Evolutionary conservation across 2,329 filamentous ascomycete genomes (phyloP).

Genomic region (Fusarium coicis): DNA sequence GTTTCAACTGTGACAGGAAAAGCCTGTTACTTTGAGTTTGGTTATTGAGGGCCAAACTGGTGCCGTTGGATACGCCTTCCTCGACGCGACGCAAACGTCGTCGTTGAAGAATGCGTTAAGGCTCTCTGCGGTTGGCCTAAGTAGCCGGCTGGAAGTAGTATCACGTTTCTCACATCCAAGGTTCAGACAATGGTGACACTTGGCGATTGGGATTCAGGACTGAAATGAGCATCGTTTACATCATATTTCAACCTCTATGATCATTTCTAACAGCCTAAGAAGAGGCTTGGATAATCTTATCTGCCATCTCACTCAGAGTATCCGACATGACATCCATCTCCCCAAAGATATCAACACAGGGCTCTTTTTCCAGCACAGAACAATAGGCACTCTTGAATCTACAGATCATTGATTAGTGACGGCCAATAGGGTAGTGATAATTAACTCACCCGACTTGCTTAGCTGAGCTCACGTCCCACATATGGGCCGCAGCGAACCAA

Average conservation of each 20-base stretch:
- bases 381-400: conserved; percentile 37
- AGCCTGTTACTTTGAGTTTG: neutral
- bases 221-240: too few relatives aligned
- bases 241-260: neutral
- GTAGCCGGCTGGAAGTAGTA: neutral
- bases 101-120: neutral
- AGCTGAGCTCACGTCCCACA: conserved; percentile 32
- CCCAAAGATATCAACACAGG: conserved; percentile 30
- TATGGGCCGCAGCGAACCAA: conserved; percentile 36
- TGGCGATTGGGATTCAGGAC: accelerated
- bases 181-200: neutral
- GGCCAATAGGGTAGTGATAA: accelerated
- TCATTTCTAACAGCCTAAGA: neutral
- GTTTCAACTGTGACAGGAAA: conserved; percentile 13
- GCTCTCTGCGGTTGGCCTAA: too few relatives aligned
- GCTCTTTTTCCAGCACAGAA: conserved; percentile 30
- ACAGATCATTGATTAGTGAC: neutral
- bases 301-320: conserved; percentile 29
- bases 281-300: conserved; percentile 27
- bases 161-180: neutral
- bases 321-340: conserved; percentile 39
- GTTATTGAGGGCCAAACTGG: neutral
- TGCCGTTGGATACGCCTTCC: neutral
- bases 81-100: neutral
- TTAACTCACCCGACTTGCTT: conserved; percentile 30